Conservation (phyloP, 306 rosid species). For the Gastrolobium villosum region DNA sequence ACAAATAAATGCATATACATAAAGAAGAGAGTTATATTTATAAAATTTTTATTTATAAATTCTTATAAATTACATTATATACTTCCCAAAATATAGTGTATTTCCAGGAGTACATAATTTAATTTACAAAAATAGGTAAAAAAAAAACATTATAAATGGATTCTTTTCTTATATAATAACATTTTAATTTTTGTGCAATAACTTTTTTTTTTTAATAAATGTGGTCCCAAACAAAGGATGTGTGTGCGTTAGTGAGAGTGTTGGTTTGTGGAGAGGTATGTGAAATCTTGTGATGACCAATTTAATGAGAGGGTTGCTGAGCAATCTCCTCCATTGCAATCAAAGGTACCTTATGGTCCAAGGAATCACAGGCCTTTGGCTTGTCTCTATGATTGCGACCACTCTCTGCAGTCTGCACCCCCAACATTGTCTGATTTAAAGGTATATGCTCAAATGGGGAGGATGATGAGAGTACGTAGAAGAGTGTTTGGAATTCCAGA, state of each 20-base stretch:
- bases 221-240: too few species aligned
- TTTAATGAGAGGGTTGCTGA: not conserved
- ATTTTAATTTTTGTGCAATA: too few species aligned
- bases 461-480: slow-evolving; percentile 19
- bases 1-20: not conserved
- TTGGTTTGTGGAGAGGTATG: not conserved
- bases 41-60: too few species aligned
- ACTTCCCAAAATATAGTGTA: too few species aligned
- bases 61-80: too few species aligned
- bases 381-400: slow-evolving; percentile 52
- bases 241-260: too few species aligned
- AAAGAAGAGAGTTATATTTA: too few species aligned
- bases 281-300: not conserved
- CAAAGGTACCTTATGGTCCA: slow-evolving; percentile 9
- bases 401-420: slow-evolving; percentile 47
- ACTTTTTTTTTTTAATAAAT: too few species aligned
- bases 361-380: not conserved
- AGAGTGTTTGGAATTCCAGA: not conserved
- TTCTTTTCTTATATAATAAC: too few species aligned
- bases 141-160: too few species aligned
- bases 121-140: too few species aligned
- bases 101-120: too few species aligned
- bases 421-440: not conserved
- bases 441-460: not conserved
- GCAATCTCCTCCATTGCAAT: slow-evolving; percentile 19